phyloP scores from a whole-genome alignment of 352 stramenopile genomes.

The Globisporangium paddicum region DNA sequence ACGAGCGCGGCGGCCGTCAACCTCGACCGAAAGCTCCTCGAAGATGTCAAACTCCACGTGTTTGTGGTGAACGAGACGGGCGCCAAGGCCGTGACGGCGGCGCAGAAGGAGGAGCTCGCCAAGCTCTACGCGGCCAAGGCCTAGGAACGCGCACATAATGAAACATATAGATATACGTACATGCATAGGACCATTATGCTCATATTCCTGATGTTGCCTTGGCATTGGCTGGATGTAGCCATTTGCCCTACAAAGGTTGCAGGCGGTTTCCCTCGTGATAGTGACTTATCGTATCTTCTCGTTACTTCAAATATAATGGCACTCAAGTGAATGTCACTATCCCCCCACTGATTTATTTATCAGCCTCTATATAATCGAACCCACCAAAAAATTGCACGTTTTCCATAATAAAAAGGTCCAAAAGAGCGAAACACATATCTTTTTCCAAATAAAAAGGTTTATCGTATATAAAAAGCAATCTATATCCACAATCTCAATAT shows the following conservation, averaged over 20 bases:
- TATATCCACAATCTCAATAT: not conserved
- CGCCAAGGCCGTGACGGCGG: slow-evolving; percentile 19
- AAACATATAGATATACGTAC: not conserved
- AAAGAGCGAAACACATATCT: too few relatives aligned
- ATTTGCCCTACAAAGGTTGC: too few relatives aligned
- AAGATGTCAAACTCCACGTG: slow-evolving; percentile 38
- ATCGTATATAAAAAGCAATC: not conserved
- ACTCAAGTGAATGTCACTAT: not conserved
- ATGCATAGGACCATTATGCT: not conserved
- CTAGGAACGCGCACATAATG: not conserved
- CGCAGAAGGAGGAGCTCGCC: slow-evolving; percentile 30
- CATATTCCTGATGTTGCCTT: not conserved
- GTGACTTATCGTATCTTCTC: too few relatives aligned
- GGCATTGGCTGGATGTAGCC: not conserved
- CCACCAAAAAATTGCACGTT: not conserved
- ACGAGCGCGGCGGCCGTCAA: slow-evolving; percentile 31
- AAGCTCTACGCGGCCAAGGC: slow-evolving; percentile 22
- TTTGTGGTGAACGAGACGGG: slow-evolving; percentile 44
- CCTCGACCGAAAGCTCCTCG: slow-evolving; percentile 39
- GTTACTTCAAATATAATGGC: not conserved
- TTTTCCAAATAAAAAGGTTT: not conserved
- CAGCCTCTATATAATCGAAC: not conserved
- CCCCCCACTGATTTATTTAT: not conserved
- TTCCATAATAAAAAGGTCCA: not conserved
- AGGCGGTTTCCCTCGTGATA: not conserved